These are phyloP conservation scores for Peniophora sp. DNA, from an alignment of 1,284 basidiomycete genomes.

Conservation along the genomic window DNA sequence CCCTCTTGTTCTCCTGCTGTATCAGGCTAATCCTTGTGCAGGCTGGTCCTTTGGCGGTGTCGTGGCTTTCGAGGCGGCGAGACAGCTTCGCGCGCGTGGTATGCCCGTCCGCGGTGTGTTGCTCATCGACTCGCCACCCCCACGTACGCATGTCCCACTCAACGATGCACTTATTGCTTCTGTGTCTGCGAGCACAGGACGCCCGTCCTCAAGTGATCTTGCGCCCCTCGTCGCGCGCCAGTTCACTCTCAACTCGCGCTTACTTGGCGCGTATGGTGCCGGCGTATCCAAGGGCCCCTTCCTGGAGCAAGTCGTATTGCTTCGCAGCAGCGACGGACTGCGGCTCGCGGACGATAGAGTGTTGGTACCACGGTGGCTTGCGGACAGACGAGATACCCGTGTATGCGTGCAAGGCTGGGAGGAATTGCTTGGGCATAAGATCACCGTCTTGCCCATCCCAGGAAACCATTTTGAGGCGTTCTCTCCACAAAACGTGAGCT, in stretches of 20 bases:
- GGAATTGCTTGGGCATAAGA: conserved; percentile 22
- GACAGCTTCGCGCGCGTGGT: conserved; percentile 37
- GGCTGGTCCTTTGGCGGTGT: conserved; percentile 77
- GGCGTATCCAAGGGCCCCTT: conserved; percentile 9
- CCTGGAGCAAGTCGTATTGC: conserved; percentile 30
- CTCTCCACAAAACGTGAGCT: conserved; percentile 39
- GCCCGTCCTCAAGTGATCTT: conserved; percentile 10
- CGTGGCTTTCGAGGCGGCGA: conserved; percentile 57
- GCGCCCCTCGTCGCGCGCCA: conserved; percentile 22
- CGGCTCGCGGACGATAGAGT: conserved; percentile 18
- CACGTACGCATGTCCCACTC: conserved; percentile 38
- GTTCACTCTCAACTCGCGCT: conserved; percentile 32
- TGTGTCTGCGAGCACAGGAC: conserved; percentile 9
- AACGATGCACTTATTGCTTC: conserved; percentile 39
- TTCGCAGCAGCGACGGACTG: conserved; percentile 38
- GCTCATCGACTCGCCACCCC: conserved; percentile 59
- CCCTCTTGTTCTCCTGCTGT: neutral
- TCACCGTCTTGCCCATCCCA: conserved; percentile 48
- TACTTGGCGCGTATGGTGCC: conserved; percentile 34
- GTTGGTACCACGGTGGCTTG: conserved; percentile 39
- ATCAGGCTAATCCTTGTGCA: conserved; percentile 16
- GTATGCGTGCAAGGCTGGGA: conserved; percentile 41
- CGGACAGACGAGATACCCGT: conserved; percentile 31
- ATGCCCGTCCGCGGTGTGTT: conserved; percentile 46
- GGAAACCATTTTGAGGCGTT: conserved; percentile 64